These are phyloP conservation scores for Auricularia cornea DNA, from an alignment of 768 basidiomycete species.

Conservation along the genomic window DNA sequence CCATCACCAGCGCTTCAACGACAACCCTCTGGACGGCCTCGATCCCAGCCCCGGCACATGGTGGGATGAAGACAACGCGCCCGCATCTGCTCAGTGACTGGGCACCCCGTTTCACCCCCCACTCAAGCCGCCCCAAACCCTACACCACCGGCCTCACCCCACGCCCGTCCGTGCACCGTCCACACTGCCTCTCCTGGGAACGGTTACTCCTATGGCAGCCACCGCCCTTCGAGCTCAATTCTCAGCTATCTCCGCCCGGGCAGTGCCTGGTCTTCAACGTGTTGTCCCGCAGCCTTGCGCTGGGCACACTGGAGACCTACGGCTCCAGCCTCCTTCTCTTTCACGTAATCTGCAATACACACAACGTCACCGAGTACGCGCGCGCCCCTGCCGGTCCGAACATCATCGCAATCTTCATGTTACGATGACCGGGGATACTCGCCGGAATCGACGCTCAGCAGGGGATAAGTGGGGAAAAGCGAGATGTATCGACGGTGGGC, in stretches of 20 bases:
- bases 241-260: slow-evolving; percentile 15
- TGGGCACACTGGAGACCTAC: slow-evolving; percentile 27
- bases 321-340: slow-evolving; percentile 29
- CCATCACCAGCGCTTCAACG: no score
- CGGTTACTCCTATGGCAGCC: slow-evolving; percentile 21
- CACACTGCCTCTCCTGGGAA: slow-evolving; percentile 20
- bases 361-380: slow-evolving; percentile 22
- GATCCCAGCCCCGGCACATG: no score
- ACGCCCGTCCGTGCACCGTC: slow-evolving; percentile 12
- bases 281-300: slow-evolving; percentile 18
- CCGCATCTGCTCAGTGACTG: no score
- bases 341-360: slow-evolving; percentile 32
- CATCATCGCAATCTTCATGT: slow-evolving; percentile 19
- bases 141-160: slow-evolving; percentile 13
- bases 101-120: no score
- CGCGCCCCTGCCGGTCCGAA: slow-evolving; percentile 19
- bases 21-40: no score
- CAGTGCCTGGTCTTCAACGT: slow-evolving; percentile 17
- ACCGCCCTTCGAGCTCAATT: background rate
- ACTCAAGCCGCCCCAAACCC: background rate
- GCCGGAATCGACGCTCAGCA: no score
- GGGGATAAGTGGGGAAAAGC: no score
- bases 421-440: no score
- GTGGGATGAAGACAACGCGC: no score
- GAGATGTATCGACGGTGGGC: no score